phyloP scores from a whole-genome alignment of 2,329 filamentous ascomycete genomes.

The Thielaviopsis ethacetica region DNA sequence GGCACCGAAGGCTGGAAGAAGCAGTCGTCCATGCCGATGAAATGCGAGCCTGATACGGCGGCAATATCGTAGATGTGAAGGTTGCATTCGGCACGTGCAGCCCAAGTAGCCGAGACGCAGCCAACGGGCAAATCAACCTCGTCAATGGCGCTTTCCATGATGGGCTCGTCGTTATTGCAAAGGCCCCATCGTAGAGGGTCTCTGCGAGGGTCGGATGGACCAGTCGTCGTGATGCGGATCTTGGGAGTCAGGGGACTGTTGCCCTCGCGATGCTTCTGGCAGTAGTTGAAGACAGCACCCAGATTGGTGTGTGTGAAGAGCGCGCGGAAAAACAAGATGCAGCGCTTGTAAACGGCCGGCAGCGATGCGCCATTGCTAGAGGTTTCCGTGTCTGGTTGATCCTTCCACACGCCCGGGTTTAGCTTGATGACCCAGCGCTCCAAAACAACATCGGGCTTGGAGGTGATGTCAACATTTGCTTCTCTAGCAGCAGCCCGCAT shows the following conservation, averaged over 20 bases:
- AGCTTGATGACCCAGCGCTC: slow-evolving; percentile 66
- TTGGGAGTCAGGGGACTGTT: slow-evolving; percentile 45
- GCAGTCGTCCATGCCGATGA: slow-evolving; percentile 80
- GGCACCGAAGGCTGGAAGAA: slow-evolving; percentile 68
- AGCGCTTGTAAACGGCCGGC: slow-evolving; percentile 91
- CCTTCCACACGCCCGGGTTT: slow-evolving; percentile 1
- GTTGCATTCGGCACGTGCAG: slow-evolving; percentile 75
- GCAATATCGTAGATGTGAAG: slow-evolving; percentile 88
- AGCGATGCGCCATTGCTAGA: slow-evolving; percentile 34
- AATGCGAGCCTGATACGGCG: slow-evolving; percentile 75
- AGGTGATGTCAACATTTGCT: slow-evolving; percentile 21
- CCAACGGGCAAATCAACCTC: slow-evolving; percentile 77
- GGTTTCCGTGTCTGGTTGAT: slow-evolving; percentile 44
- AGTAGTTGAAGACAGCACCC: slow-evolving; percentile 56
- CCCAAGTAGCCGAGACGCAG: slow-evolving; percentile 63
- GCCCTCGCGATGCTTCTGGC: slow-evolving; percentile 29
- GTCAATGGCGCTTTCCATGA: slow-evolving; percentile 65
- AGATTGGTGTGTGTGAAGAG: slow-evolving; percentile 38
- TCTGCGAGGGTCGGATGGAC: neutral
- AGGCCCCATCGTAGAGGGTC: slow-evolving; percentile 61
- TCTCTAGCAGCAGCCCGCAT: slow-evolving; percentile 42
- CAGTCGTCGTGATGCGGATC: slow-evolving; percentile 53
- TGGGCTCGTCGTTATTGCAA: slow-evolving; percentile 46
- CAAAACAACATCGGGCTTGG: slow-evolving; percentile 59
- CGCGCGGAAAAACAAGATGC: slow-evolving; percentile 83